These are phyloP conservation scores for Ustilago trichophora DNA, from an alignment of 1,284 basidiomycete species.

Conservation along the genomic window DNA sequence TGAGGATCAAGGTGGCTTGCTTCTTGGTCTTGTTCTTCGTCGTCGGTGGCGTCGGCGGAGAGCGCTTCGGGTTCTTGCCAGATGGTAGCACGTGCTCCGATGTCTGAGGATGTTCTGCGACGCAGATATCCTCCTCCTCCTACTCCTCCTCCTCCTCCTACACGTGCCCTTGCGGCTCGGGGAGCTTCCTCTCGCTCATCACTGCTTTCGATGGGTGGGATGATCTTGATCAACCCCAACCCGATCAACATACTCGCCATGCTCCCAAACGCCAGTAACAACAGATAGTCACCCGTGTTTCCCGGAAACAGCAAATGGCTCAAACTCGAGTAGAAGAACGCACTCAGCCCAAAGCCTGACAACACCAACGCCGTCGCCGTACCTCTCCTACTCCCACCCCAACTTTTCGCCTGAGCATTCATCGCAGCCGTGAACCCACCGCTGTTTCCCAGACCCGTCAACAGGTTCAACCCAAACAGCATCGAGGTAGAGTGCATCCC, in stretches of 20 bases:
- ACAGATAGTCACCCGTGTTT: conserved; percentile 76
- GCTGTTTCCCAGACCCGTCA: conserved; percentile 58
- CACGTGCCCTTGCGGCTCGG: not conserved
- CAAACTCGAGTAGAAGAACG: conserved; percentile 79
- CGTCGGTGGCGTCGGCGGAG: conserved; percentile 25
- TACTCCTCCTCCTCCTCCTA: too few species aligned
- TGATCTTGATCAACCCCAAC: conserved; percentile 73
- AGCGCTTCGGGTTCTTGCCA: conserved; percentile 36
- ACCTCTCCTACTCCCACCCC: conserved; percentile 69
- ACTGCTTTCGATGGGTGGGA: conserved; percentile 68
- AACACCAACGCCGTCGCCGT: conserved; percentile 78
- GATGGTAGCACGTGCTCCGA: conserved; percentile 46
- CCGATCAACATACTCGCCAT: conserved; percentile 76
- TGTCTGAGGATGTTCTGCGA: conserved; percentile 51
- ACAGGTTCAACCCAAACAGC: conserved; percentile 55
- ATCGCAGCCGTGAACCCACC: conserved; percentile 65
- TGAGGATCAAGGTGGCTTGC: not conserved
- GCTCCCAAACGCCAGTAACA: conserved; percentile 76
- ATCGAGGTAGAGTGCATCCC: conserved; percentile 32
- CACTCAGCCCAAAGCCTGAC: conserved; percentile 84
- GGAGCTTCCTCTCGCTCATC: not conserved
- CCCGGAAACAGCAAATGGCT: conserved; percentile 76
- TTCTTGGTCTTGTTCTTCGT: conserved; percentile 15
- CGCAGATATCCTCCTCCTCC: too few species aligned
- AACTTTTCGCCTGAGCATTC: conserved; percentile 63